Percentiles rank a stretch among this genome's conserved stretches.
These are phyloP conservation scores for Musa balbisiana DNA, from an alignment of 202 grass and related monocot genomes.

Conservation along the genomic window DNA sequence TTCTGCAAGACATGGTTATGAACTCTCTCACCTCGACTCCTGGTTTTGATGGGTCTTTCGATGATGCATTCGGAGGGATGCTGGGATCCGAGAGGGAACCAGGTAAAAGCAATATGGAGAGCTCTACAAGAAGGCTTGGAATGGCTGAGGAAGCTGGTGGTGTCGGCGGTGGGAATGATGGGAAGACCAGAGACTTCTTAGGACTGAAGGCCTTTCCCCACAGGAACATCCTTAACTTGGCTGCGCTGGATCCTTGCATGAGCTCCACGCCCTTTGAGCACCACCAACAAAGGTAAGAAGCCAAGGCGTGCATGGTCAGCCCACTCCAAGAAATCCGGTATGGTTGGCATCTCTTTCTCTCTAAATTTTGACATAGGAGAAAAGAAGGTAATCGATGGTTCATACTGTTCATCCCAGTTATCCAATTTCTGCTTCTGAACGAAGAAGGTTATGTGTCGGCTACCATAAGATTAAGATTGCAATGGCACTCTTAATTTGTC, in stretches of 20 bases:
- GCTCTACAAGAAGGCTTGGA: slow-evolving; percentile 24
- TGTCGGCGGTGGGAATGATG: slow-evolving; percentile 36
- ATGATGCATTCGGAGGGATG: background rate
- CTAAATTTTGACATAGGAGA: too few relatives aligned
- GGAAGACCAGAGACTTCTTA: slow-evolving; percentile 81
- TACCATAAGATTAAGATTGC: too few relatives aligned
- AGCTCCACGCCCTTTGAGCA: slow-evolving; percentile 36
- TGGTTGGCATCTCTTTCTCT: too few relatives aligned
- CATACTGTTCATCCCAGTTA: too few relatives aligned
- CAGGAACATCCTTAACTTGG: slow-evolving; percentile 63
- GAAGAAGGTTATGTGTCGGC: too few relatives aligned
- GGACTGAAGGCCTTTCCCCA: slow-evolving; percentile 75
- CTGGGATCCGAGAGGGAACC: slow-evolving; percentile 18
- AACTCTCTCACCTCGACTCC: background rate
- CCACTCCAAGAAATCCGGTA: too few relatives aligned
- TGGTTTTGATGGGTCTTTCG: background rate
- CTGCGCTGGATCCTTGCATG: slow-evolving; percentile 6
- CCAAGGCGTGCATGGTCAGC: background rate
- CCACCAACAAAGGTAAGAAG: slow-evolving; percentile 40
- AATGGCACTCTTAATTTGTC: too few relatives aligned
- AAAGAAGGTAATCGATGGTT: too few relatives aligned
- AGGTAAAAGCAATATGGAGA: slow-evolving; percentile 16
- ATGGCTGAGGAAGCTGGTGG: slow-evolving; percentile 29
- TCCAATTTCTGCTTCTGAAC: too few relatives aligned
- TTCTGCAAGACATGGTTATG: slow-evolving; percentile 16